Conservation (phyloP, 2,329 filamentous ascomycete genomes). For the Zasmidium citrigriseum region DNA sequence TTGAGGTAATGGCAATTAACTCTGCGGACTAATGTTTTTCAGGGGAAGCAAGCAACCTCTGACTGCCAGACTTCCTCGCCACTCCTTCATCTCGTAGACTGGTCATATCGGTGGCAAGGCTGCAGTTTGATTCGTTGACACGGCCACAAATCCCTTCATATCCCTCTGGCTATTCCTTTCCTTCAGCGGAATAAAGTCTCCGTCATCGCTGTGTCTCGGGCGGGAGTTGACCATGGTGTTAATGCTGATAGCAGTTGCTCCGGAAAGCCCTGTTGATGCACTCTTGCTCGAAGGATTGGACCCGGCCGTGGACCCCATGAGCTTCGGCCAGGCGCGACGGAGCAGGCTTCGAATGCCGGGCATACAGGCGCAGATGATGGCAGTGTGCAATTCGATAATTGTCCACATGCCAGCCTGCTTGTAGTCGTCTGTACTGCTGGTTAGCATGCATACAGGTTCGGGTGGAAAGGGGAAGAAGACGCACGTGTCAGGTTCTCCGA, state of each 20-base stretch:
- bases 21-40: too few species aligned
- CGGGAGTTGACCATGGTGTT: neutral
- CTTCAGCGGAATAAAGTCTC: neutral
- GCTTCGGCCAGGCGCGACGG: neutral
- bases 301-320: neutral
- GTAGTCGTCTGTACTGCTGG: too few species aligned
- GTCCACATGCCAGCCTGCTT: constrained; percentile 1
- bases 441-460: too few species aligned
- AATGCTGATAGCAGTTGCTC: neutral
- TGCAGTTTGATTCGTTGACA: too few species aligned
- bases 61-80: too few species aligned
- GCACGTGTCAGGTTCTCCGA: constrained; percentile 2
- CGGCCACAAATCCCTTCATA: too few species aligned
- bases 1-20: too few species aligned
- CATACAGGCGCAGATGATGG: constrained; percentile 5
- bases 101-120: too few species aligned
- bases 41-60: too few species aligned
- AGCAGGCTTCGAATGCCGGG: constrained; percentile 4
- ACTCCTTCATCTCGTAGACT: too few species aligned
- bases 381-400: constrained; percentile 1
- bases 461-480: neutral
- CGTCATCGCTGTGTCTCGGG: neutral
- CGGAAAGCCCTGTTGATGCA: neutral
- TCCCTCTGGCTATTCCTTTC: too few species aligned
- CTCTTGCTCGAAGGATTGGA: too few species aligned